Evolutionary conservation across 2,329 filamentous ascomycete species (phyloP).

Genomic region (Fusarium miscanthi): DNA sequence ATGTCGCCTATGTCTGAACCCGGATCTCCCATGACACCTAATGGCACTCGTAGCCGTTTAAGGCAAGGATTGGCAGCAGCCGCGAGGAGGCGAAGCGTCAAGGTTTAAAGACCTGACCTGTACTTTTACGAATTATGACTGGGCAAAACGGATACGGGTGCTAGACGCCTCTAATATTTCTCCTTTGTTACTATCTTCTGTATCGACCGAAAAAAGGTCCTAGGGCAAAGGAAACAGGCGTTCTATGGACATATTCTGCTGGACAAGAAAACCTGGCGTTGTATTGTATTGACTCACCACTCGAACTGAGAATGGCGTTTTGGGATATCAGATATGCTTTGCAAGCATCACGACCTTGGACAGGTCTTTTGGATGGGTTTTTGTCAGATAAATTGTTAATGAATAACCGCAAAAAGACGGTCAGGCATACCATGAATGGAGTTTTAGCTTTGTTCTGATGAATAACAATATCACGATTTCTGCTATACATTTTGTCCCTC

Average conservation of each 20-base stretch:
- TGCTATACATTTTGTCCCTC: neutral
- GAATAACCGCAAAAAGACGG: slow-evolving; percentile 33
- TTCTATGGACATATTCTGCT: slow-evolving; percentile 34
- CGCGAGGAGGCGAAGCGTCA: slow-evolving; percentile 55
- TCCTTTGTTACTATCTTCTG: slow-evolving; percentile 35
- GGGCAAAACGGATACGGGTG: slow-evolving; percentile 33
- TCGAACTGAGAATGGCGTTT: slow-evolving; percentile 40
- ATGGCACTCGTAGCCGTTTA: slow-evolving; percentile 41
- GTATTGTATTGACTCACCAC: slow-evolving; percentile 29
- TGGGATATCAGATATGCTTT: slow-evolving; percentile 35
- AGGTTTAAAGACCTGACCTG: slow-evolving; percentile 42
- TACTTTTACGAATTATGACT: slow-evolving; percentile 41
- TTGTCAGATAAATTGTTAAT: slow-evolving; percentile 43
- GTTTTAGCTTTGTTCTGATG: slow-evolving; percentile 18
- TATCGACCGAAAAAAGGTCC: slow-evolving; percentile 30
- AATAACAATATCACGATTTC: slow-evolving; percentile 30
- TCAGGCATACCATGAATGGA: slow-evolving; percentile 17
- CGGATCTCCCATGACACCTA: slow-evolving; percentile 44
- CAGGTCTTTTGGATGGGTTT: slow-evolving; percentile 34
- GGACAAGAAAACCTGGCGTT: slow-evolving; percentile 41
- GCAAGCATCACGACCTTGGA: slow-evolving; percentile 38
- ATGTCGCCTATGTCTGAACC: slow-evolving; percentile 45
- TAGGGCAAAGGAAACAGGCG: slow-evolving; percentile 28
- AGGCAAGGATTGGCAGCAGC: slow-evolving; percentile 41
- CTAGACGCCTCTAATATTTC: slow-evolving; percentile 36